phyloP scores from a whole-genome alignment of 1,284 basidiomycete genomes.

The Inonotus obliquus region DNA sequence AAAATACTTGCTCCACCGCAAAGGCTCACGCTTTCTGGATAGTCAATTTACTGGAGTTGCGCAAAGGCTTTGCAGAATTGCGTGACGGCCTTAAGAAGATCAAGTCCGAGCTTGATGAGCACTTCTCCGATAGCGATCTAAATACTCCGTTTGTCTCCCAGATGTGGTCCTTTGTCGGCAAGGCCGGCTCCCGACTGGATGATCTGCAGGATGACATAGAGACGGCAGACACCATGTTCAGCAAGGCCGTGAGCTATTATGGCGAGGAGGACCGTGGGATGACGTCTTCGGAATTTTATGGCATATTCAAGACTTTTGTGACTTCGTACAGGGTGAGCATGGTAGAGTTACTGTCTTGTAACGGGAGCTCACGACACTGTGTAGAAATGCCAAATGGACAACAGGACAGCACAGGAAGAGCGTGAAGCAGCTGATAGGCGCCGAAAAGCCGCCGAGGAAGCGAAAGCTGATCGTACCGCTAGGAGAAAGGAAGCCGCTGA shows the following conservation, averaged over 20 bases:
- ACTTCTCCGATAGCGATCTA: constrained; percentile 69
- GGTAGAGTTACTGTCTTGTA: constrained; percentile 21
- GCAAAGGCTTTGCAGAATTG: constrained; percentile 67
- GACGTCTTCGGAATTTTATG: constrained; percentile 86
- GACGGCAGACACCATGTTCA: constrained; percentile 74
- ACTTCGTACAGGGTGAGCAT: constrained; percentile 77
- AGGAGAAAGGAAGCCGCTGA: constrained; percentile 38
- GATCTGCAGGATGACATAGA: constrained; percentile 84
- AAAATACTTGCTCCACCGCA: neutral
- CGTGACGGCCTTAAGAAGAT: constrained; percentile 78
- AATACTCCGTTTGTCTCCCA: constrained; percentile 79
- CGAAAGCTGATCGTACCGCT: constrained; percentile 52
- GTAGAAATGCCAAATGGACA: constrained; percentile 83
- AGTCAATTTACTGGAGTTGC: constrained; percentile 78
- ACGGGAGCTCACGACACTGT: constrained; percentile 15
- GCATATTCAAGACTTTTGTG: constrained; percentile 91
- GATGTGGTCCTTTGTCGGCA: constrained; percentile 85
- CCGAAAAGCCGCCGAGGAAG: constrained; percentile 57
- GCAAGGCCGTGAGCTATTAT: constrained; percentile 83
- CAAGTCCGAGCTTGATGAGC: constrained; percentile 69
- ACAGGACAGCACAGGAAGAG: constrained; percentile 65
- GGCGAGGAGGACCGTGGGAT: constrained; percentile 87
- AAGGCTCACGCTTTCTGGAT: neutral
- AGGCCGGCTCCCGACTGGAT: constrained; percentile 69
- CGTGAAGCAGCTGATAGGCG: constrained; percentile 60